A percentile compares a stretch with the other conserved stretches of the same genome.
These are phyloP conservation scores for Plectosphaerella plurivora DNA, from an alignment of 2,329 filamentous ascomycete species.

Conservation along the genomic window DNA sequence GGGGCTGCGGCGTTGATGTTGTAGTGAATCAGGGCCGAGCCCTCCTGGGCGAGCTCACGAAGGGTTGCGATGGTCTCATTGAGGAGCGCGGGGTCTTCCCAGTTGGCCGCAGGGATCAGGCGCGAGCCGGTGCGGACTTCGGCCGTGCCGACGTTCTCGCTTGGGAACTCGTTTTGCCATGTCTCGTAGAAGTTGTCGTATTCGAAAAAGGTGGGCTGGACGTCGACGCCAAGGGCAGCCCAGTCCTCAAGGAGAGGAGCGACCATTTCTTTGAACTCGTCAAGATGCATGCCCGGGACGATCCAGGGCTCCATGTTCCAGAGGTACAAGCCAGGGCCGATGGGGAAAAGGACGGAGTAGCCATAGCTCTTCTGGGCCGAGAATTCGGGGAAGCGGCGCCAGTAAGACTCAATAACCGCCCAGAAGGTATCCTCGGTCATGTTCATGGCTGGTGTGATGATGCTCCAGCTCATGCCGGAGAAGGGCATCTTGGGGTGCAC, in stretches of 20 bases:
- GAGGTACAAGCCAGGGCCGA: constrained; percentile 16
- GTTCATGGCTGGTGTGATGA: constrained; percentile 19
- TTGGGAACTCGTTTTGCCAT: constrained; percentile 17
- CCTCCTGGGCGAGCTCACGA: constrained; percentile 17
- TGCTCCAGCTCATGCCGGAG: constrained; percentile 21
- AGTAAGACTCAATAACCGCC: constrained; percentile 24
- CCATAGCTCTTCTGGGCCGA: constrained; percentile 20
- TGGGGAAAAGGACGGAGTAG: constrained; percentile 15
- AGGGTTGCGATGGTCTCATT: constrained; percentile 22
- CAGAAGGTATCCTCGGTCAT: constrained; percentile 28
- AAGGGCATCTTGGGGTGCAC: constrained; percentile 26
- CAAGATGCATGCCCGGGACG: constrained; percentile 19
- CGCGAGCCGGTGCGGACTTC: constrained; percentile 13
- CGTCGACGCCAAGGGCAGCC: constrained; percentile 20
- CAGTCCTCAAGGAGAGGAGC: constrained; percentile 27
- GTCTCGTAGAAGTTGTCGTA: constrained; percentile 19
- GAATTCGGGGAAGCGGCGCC: constrained; percentile 22
- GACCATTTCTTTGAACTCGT: constrained; percentile 29
- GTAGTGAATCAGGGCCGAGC: constrained; percentile 22
- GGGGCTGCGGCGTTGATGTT: constrained; percentile 18
- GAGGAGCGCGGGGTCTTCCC: constrained; percentile 17
- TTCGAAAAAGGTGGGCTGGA: constrained; percentile 16
- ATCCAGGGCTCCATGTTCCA: constrained; percentile 25
- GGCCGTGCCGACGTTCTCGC: constrained; percentile 8
- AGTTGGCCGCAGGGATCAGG: constrained; percentile 28